A percentile compares a stretch with the other conserved stretches of the same genome.
These are phyloP conservation scores for Echinosophora koreensis DNA, from an alignment of 306 rosid genomes.

Conservation along the genomic window DNA sequence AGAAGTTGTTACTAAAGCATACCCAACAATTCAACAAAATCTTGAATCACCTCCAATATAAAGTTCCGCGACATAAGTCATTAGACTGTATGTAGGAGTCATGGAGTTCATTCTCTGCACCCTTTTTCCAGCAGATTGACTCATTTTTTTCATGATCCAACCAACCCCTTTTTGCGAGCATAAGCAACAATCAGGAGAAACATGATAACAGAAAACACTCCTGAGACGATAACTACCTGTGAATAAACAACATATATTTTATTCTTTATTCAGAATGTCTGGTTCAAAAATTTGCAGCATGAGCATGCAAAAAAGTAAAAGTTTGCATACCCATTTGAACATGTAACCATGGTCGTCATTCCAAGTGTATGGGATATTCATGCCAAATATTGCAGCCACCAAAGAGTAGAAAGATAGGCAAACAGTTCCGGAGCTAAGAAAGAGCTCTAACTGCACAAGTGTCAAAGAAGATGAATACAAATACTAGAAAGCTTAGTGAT, in stretches of 20 bases:
- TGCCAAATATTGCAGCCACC: constrained; percentile 79
- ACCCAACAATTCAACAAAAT: constrained; percentile 23
- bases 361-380: constrained; percentile 92
- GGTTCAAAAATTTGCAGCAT: constrained; percentile 25
- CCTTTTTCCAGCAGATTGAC: constrained; percentile 26
- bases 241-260: constrained; percentile 15
- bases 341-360: constrained; percentile 56
- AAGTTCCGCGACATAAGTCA: constrained; percentile 21
- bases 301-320: background rate
- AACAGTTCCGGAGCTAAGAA: constrained; percentile 85
- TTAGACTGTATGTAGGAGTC: background rate
- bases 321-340: constrained; percentile 85
- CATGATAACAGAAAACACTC: constrained; percentile 48
- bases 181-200: constrained; percentile 57
- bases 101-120: constrained; percentile 33
- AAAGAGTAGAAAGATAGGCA: constrained; percentile 70
- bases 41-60: constrained; percentile 14
- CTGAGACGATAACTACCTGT: constrained; percentile 69
- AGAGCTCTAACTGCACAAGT: constrained; percentile 80
- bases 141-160: constrained; percentile 65
- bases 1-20: background rate
- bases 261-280: constrained; percentile 4
- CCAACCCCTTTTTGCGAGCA: constrained; percentile 81
- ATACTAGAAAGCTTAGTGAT: constrained; percentile 17
- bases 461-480: constrained; percentile 14